Base-by-base conservation (phyloP, 2,329 filamentous ascomycete species). In the Hansfordia pulvinata region DNA sequence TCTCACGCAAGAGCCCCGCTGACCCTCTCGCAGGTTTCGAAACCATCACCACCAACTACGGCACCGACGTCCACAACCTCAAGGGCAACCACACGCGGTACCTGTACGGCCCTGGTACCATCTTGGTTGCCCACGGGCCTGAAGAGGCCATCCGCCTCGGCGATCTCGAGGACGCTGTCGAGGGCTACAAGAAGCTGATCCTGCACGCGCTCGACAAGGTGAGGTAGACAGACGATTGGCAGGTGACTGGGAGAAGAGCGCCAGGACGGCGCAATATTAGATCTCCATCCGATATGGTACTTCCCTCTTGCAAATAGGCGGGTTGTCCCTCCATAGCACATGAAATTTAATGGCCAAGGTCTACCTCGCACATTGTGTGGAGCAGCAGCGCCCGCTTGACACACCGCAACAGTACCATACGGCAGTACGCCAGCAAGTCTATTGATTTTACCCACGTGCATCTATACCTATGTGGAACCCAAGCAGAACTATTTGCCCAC, bases 41-140 rank as follows among this genome's bases (percentile, higher is more conserved):
- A n/a, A 76, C 69, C 0, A 72, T 79, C 26, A 76, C 80, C 0
- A 82, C 86, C 23, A 94, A 93, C 48, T 96, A 96, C 44, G 88
- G 86, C 8, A 96, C 90, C 1, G 88, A 96, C 50, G 76, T 94
- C 13, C 81, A 85, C 2, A 76, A 84, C 40, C 52, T 93, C 23
- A 53, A 69, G 17, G 73, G 82, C 8, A 62, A 75, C 28, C 72
- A 83, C 36, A 74, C 62, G 8, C 64, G 63, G 30, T 79, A 78
- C 40, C 56, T 79, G 10, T 79, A 78, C 44, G 74, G 74, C 0
- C 74, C 74, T 1, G 74, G 74, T 1, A 77, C 61, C 33, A 94
- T 96, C 34, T 61, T 90, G 19, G 83, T 93, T 16, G 88, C 88
- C 5, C 88, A 96, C 47, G 80, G 77, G 1, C 77, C 83, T 36